Conservation (phyloP, 164 flowering plant species). For the Echeveria elegans region DNA sequence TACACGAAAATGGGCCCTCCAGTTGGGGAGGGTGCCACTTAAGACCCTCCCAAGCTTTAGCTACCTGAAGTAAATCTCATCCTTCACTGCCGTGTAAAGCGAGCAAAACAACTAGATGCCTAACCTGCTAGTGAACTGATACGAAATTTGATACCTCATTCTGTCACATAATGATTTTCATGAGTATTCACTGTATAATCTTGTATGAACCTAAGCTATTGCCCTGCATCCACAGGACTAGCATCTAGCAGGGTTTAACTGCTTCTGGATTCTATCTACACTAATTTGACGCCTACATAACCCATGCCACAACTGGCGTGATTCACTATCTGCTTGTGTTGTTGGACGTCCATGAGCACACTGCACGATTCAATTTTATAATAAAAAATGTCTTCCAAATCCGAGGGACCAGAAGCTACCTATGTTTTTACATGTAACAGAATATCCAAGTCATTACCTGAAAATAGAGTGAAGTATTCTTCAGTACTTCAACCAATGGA, state of each 20-base stretch:
- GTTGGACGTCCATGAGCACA: conserved; percentile 99
- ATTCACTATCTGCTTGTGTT: conserved; percentile 54
- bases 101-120: no score
- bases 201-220: neutral
- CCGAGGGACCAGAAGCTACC: no score
- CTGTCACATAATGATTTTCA: neutral
- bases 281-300: conserved; percentile 35
- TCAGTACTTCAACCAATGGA: conserved; percentile 85
- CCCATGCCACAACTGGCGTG: conserved; percentile 58
- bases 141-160: neutral
- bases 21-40: neutral
- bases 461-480: conserved; percentile 75
- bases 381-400: no score
- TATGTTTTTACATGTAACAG: no score
- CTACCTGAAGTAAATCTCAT: no score
- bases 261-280: conserved; percentile 42
- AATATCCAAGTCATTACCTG: conserved; percentile 56
- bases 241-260: conserved; percentile 27
- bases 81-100: no score
- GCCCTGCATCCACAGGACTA: conserved; percentile 5
- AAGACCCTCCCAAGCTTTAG: neutral
- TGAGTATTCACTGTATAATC: no score
- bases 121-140: no score
- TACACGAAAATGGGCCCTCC: neutral
- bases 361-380: conserved; percentile 27